A percentile compares a stretch with the other conserved stretches of the same genome.
Conservation (phyloP, 768 basidiomycete genomes). For the Chalciporus chontae region DNA sequence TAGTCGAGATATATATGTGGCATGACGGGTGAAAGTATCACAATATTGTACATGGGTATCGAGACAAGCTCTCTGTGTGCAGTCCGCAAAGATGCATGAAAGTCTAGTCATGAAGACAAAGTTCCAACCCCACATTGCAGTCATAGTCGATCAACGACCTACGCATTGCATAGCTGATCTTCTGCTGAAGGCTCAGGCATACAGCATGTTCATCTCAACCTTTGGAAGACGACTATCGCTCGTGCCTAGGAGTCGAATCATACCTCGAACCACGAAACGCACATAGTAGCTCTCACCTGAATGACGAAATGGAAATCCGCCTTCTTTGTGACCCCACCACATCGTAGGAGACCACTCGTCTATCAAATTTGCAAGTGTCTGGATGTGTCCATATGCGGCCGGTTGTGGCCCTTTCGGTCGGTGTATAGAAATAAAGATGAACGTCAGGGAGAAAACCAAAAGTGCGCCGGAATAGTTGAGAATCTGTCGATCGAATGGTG, state of each 20-base stretch:
- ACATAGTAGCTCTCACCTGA: slow-evolving; percentile 18
- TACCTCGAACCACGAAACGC: not conserved
- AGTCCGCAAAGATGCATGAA: no score
- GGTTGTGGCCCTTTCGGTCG: slow-evolving; percentile 27
- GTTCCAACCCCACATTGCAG: no score
- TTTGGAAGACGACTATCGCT: slow-evolving; percentile 17
- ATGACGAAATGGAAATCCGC: slow-evolving; percentile 5
- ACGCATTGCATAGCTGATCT: not conserved
- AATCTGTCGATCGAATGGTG: slow-evolving; percentile 14
- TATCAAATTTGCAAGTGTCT: slow-evolving; percentile 32
- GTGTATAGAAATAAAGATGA: slow-evolving; percentile 10
- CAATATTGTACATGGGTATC: no score
- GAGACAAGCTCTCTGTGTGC: no score
- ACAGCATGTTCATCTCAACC: slow-evolving; percentile 20
- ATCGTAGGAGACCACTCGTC: slow-evolving; percentile 35
- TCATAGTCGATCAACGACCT: not conserved
- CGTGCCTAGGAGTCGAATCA: slow-evolving; percentile 17
- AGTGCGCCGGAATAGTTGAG: slow-evolving; percentile 24
- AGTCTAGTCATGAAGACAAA: no score
- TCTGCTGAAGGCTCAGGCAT: slow-evolving; percentile 9
- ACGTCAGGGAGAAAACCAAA: slow-evolving; percentile 17
- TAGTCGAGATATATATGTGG: no score
- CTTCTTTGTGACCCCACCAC: slow-evolving; percentile 29
- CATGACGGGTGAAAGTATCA: no score
- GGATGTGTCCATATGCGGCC: slow-evolving; percentile 32